Conservation (phyloP, 108 stramenopile species). For the Pseudonitzschia delicatissima region DNA sequence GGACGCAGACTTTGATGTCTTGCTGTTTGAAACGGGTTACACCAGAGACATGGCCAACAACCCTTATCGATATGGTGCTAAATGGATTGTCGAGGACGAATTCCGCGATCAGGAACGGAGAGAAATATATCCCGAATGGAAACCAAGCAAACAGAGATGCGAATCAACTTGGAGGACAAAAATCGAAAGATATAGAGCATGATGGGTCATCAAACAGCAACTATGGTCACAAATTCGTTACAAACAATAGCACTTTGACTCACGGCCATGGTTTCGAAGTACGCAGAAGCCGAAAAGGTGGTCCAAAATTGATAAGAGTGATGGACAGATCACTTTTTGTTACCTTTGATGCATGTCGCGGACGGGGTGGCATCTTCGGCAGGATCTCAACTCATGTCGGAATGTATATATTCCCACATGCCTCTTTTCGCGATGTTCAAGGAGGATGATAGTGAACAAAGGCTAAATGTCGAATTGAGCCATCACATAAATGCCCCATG, state of each 20-base stretch:
- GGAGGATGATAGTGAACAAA: slow-evolving; percentile 31
- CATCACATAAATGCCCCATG: slow-evolving; percentile 18
- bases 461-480: slow-evolving; percentile 31
- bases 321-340: slow-evolving; percentile 34
- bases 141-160: neutral
- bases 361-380: slow-evolving; percentile 39
- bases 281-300: neutral
- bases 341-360: slow-evolving; percentile 31
- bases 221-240: neutral
- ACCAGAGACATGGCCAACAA: slow-evolving; percentile 9
- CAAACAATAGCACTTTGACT: neutral
- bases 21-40: slow-evolving; percentile 29
- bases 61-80: slow-evolving; percentile 14
- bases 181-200: neutral
- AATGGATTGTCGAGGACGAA: slow-evolving; percentile 13
- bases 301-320: slow-evolving; percentile 22
- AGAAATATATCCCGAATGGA: neutral
- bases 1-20: slow-evolving; percentile 26
- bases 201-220: neutral
- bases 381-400: slow-evolving; percentile 35
- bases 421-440: slow-evolving; percentile 23
- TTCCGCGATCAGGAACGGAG: slow-evolving; percentile 10
- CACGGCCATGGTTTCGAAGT: neutral
- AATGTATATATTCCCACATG: slow-evolving; percentile 31
- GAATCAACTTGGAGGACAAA: neutral